Evolutionary conservation across 192 early-diverging fungal genomes (phyloP).

Genomic region (Rhizoclosmatium sp.): DNA sequence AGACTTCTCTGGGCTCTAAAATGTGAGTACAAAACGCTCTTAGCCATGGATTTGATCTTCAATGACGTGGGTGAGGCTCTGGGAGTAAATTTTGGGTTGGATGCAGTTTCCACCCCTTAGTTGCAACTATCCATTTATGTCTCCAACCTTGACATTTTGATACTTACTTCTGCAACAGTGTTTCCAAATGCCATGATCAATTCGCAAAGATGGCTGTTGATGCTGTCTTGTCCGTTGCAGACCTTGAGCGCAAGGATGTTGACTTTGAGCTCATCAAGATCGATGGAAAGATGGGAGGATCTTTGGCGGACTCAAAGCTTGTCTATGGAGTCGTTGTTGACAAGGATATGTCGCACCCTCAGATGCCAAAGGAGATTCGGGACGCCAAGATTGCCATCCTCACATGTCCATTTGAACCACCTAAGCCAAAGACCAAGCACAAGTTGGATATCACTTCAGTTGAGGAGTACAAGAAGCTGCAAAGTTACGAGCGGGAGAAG

Average conservation of each 20-base stretch:
- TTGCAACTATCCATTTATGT: constrained; percentile 13
- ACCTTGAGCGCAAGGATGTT: constrained; percentile 98
- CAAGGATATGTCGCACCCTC: constrained; percentile 99
- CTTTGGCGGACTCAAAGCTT: constrained; percentile 89
- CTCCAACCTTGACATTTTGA: background rate
- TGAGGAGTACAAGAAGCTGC: constrained; percentile 98
- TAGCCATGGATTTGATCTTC: background rate
- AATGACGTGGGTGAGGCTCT: background rate
- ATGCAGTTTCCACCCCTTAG: constrained; percentile 16
- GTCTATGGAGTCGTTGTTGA: constrained; percentile 99
- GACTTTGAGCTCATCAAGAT: constrained; percentile 99
- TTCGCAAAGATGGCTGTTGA: constrained; percentile 99
- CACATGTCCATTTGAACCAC: constrained; percentile 99
- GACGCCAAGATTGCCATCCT: constrained; percentile 98
- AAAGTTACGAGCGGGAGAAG: constrained; percentile 94
- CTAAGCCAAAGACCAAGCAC: constrained; percentile 99
- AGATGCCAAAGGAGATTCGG: constrained; percentile 96
- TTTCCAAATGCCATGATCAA: constrained; percentile 97
- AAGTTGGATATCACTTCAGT: constrained; percentile 98
- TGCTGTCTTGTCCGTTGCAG: constrained; percentile 96
- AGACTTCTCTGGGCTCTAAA: constrained; percentile 97
- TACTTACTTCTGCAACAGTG: constrained; percentile 58
- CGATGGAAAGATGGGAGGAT: constrained; percentile 98
- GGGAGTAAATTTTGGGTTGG: background rate
- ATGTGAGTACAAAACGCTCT: constrained; percentile 70